phyloP scores from a whole-genome alignment of 2,329 filamentous ascomycete genomes.

The Aspergillaceae sp. region DNA sequence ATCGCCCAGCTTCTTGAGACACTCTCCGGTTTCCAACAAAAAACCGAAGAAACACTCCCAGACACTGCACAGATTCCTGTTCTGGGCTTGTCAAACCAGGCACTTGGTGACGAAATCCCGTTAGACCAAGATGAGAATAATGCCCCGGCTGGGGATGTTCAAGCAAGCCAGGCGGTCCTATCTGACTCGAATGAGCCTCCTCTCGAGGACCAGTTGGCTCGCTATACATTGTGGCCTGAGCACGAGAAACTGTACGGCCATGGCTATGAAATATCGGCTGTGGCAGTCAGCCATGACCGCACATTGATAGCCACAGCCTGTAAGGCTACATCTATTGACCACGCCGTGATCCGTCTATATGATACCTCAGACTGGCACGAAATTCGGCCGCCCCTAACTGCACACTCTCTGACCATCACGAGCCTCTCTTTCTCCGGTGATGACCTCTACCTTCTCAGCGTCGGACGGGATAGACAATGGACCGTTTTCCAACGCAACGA shows the following conservation, averaged over 20 bases:
- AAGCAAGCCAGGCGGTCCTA: constrained; percentile 14
- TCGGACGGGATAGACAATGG: constrained; percentile 89
- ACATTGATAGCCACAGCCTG: constrained; percentile 80
- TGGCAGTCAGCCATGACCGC: constrained; percentile 68
- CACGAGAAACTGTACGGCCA: constrained; percentile 95
- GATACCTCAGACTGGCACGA: constrained; percentile 84
- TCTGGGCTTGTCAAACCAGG: constrained; percentile 91
- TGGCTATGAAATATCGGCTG: constrained; percentile 88
- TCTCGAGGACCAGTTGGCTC: constrained; percentile 78
- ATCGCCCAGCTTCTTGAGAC: constrained; percentile 65
- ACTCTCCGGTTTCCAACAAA: constrained; percentile 53
- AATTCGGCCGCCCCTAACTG: constrained; percentile 69
- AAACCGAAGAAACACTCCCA: constrained; percentile 47
- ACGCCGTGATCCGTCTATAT: constrained; percentile 87
- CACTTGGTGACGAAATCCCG: constrained; percentile 48
- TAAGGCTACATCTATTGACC: constrained; percentile 83
- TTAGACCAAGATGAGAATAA: constrained; percentile 36
- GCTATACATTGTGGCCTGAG: constrained; percentile 92
- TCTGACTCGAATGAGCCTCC: constrained; percentile 65
- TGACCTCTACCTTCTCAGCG: constrained; percentile 69
- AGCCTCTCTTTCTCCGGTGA: constrained; percentile 70
- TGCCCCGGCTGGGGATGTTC: constrained; percentile 10
- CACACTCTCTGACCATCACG: constrained; percentile 79
- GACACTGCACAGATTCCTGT: constrained; percentile 94
- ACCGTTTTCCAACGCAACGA: constrained; percentile 59